phyloP scores from a whole-genome alignment of 371 early-diverging fungal genomes.

The Mortierella sp. region DNA sequence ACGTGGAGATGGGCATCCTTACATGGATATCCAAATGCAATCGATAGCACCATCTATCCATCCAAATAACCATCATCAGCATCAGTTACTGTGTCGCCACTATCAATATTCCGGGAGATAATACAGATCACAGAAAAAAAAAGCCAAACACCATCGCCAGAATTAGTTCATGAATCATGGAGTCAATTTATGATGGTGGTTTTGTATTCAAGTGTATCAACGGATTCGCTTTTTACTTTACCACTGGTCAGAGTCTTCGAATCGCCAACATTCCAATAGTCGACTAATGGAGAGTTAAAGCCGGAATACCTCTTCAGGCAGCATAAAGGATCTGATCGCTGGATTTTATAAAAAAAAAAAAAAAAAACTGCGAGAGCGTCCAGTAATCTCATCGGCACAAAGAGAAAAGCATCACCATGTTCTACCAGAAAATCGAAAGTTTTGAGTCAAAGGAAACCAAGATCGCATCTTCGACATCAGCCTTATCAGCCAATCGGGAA shows the following conservation, averaged over 20 bases:
- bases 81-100: not conserved
- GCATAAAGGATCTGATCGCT: too few relatives aligned
- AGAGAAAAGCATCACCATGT: too few relatives aligned
- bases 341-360: too few relatives aligned
- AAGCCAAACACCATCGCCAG: not conserved
- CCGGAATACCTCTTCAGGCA: too few relatives aligned
- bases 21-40: not conserved
- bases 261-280: too few relatives aligned
- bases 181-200: not conserved
- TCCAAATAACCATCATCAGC: slow-evolving; percentile 7
- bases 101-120: not conserved
- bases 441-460: not conserved
- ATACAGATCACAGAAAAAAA: not conserved
- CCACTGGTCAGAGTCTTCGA: not conserved
- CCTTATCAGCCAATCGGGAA: slow-evolving; percentile 1
- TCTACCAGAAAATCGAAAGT: too few relatives aligned
- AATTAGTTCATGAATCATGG: not conserved
- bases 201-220: not conserved
- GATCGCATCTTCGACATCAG: not conserved
- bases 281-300: too few relatives aligned
- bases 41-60: slow-evolving; percentile 14
- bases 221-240: not conserved
- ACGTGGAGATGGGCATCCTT: slow-evolving; percentile 21
- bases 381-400: too few relatives aligned
- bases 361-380: too few relatives aligned